Evolutionary conservation across 768 basidiomycete genomes (phyloP).

Genomic region (Tubosaeta sp.): DNA sequence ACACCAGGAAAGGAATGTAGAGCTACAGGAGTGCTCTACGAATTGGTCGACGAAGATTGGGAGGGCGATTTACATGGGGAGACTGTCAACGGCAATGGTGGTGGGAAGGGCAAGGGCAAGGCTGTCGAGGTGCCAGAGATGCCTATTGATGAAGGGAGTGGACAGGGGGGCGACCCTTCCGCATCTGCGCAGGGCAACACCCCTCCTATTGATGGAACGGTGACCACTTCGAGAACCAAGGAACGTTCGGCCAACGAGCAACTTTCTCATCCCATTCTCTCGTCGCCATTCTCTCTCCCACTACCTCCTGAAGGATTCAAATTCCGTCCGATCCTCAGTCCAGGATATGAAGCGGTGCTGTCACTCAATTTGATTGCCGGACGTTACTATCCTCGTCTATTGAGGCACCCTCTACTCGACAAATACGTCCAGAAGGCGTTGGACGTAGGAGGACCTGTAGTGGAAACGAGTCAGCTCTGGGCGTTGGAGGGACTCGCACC

Average conservation of each 20-base stretch:
- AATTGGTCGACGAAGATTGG: slow-evolving; percentile 75
- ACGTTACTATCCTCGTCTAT: slow-evolving; percentile 73
- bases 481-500: slow-evolving; percentile 67
- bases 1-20: slow-evolving; percentile 51
- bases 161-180: not conserved
- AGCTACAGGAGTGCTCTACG: slow-evolving; percentile 71
- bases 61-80: slow-evolving; percentile 34
- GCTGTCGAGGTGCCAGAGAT: slow-evolving; percentile 21
- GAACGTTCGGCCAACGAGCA: slow-evolving; percentile 25
- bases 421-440: slow-evolving; percentile 39
- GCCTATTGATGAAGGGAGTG: slow-evolving; percentile 3
- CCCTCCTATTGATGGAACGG: slow-evolving; percentile 14
- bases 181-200: slow-evolving; percentile 13
- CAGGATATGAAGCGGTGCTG: slow-evolving; percentile 62
- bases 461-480: slow-evolving; percentile 53
- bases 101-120: slow-evolving; percentile 31
- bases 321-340: slow-evolving; percentile 62
- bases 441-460: slow-evolving; percentile 33
- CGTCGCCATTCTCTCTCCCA: slow-evolving; percentile 45
- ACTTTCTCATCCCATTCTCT: slow-evolving; percentile 35
- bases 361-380: slow-evolving; percentile 70
- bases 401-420: slow-evolving; percentile 58
- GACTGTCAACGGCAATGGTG: slow-evolving; percentile 1
- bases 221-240: slow-evolving; percentile 9
- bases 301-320: slow-evolving; percentile 61